Evolutionary conservation across 2,329 filamentous ascomycete genomes (phyloP), one percentile per base, ranked within the genome.

Genomic region (Curvularia lunata): DNA sequence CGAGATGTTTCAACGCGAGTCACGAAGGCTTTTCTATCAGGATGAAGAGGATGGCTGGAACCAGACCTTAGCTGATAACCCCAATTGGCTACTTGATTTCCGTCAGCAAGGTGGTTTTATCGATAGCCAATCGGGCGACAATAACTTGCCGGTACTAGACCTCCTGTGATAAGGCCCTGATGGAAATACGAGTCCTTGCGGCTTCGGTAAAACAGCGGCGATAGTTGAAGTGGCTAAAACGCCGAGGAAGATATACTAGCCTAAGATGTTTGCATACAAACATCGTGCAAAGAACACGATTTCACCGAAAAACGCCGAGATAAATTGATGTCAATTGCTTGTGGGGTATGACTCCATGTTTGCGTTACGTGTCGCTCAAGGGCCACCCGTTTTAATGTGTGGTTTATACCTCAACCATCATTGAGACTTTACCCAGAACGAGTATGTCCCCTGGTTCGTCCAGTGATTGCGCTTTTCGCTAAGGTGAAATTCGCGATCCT

Each of bases 1-100:
- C 57, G 79, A 82, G 40, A 80, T 81, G 78, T 76, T 83, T 30
- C 81, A 83, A 62, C 65, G 64, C 4, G 76, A 81, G 52, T 78
- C 81, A 6, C 68, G 81, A 32, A 67, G 72, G 19, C 72, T 82
- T n/a, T 48, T 82, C 2, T 83, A 80, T 54, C 76, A 79, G 8
- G 72, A 73, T 25, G 72, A 68, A 4, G 79, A 82, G 28, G 81
- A 83, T 51, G 62, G 70, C 5, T 83, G 79, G 80, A 79, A 81
- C 47, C 70, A 72, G 45, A 72, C 71, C 18, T 56, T 68, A 13
- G 68, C 66, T 13, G 69, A 71, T 18, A 41, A 58, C 7, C 51
- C 56, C 5, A 42, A 45, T 3, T 58, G 56, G 56, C n/a, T 58
- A 8, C 40, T 50, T n/a, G 40, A 55, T 5, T 58, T 58, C 25